Evolutionary conservation across 108 stramenopile species (phyloP).

Genomic region (Skeletonema tropicum): DNA sequence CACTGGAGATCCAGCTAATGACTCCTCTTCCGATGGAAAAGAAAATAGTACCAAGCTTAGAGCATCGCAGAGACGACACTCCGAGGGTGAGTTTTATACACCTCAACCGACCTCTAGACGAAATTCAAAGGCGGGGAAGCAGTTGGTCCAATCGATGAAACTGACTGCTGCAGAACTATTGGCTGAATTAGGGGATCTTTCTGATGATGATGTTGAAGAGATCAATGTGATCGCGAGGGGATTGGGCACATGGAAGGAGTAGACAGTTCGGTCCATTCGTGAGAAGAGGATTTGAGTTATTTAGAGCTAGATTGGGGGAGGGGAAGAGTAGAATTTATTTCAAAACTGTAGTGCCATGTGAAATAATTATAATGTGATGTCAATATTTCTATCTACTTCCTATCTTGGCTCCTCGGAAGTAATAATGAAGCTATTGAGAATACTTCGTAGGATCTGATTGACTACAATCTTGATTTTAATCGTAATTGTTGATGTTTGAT

Average conservation of each 20-base stretch:
- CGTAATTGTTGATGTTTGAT: too few relatives aligned
- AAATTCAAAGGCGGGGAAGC: conserved; percentile 7
- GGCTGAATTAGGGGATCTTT: conserved; percentile 11
- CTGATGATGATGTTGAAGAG: conserved; percentile 11
- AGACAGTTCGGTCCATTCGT: not conserved
- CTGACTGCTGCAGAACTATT: conserved; percentile 5
- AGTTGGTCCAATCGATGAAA: conserved; percentile 5
- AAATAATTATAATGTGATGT: too few relatives aligned
- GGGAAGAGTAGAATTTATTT: too few relatives aligned
- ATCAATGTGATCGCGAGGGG: not conserved
- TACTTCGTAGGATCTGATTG: too few relatives aligned
- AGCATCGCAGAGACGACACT: not conserved
- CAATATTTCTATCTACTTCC: too few relatives aligned
- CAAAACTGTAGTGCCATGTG: too few relatives aligned
- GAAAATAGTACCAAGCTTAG: not conserved
- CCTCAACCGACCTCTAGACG: conserved; percentile 5
- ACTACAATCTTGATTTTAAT: too few relatives aligned
- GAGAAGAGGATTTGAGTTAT: not conserved
- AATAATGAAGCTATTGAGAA: too few relatives aligned
- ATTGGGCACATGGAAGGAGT: not conserved
- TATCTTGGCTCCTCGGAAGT: too few relatives aligned
- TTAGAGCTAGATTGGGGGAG: not conserved
- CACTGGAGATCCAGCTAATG: not conserved
- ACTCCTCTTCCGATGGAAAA: not conserved
- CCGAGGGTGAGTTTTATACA: not conserved